phyloP scores from a whole-genome alignment of 2,329 filamentous ascomycete genomes.

The Blumeriella jaapii region DNA sequence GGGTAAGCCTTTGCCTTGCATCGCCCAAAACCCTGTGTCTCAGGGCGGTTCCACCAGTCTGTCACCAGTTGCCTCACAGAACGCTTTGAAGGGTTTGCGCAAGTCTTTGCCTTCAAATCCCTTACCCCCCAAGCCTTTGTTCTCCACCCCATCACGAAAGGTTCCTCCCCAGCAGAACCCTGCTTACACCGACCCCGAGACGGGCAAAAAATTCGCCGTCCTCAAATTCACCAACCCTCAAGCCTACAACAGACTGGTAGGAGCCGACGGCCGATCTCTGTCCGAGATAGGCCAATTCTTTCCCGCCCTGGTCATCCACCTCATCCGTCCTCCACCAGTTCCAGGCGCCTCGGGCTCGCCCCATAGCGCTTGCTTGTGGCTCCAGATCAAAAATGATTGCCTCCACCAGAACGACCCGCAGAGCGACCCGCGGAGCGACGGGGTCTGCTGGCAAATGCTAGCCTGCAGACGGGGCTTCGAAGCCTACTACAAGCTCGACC shows the following conservation, averaged over 20 bases:
- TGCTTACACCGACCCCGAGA: neutral
- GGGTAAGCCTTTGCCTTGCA: too few species aligned
- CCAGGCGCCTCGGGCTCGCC: neutral
- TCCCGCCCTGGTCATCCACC: neutral
- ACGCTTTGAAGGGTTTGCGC: too few species aligned
- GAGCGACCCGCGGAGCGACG: neutral
- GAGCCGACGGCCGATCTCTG: neutral
- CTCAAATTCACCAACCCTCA: neutral
- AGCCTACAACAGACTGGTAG: neutral
- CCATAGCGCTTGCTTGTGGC: neutral
- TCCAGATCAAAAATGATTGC: neutral
- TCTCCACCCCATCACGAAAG: neutral
- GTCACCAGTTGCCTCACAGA: too few species aligned
- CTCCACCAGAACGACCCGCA: too few species aligned
- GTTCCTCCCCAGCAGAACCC: neutral
- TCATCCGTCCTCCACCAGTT: neutral
- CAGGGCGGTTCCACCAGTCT: too few species aligned
- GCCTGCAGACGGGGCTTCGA: conserved; percentile 1
- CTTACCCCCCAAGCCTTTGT: neutral
- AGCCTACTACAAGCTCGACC: neutral
- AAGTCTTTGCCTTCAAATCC: neutral
- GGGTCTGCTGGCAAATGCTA: neutral
- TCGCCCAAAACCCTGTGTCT: too few species aligned
- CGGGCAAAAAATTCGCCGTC: neutral
- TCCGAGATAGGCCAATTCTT: neutral